These are phyloP conservation scores for Pichia sp. DNA, from an alignment of 1,139 yeast species.

Conservation along the genomic window DNA sequence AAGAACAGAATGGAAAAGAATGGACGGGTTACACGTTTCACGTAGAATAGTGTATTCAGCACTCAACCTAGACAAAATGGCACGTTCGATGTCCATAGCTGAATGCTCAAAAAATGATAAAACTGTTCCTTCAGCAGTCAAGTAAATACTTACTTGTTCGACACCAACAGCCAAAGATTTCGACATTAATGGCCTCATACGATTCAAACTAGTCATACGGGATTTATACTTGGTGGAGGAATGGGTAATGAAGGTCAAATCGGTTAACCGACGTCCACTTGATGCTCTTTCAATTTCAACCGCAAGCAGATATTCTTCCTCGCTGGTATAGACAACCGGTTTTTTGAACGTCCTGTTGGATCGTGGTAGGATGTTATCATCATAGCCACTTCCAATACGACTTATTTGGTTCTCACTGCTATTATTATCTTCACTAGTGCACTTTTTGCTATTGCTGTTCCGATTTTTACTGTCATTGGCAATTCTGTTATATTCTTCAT, in stretches of 20 bases:
- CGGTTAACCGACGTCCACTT: constrained; percentile 31
- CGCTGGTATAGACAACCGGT: neutral
- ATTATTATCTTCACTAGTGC: neutral
- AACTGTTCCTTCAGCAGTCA: constrained; percentile 41
- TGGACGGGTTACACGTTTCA: constrained; percentile 46
- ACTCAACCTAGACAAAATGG: constrained; percentile 43
- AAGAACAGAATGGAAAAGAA: constrained; percentile 49
- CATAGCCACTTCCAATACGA: neutral
- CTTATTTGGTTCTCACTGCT: neutral
- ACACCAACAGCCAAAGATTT: constrained; percentile 47
- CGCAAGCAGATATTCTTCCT: constrained; percentile 11
- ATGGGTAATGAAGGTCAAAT: constrained; percentile 22
- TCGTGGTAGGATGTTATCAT: constrained; percentile 10
- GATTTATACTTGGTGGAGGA: constrained; percentile 27
- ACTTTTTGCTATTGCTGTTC: no score
- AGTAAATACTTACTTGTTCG: constrained; percentile 49
- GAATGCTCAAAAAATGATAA: constrained; percentile 52
- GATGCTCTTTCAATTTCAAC: constrained; percentile 15
- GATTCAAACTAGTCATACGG: constrained; percentile 37
- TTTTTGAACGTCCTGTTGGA: constrained; percentile 4
- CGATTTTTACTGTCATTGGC: neutral
- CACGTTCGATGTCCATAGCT: constrained; percentile 46
- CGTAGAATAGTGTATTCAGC: constrained; percentile 44
- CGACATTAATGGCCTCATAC: constrained; percentile 42
- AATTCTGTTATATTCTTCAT: neutral